These are phyloP conservation scores for Apodospora peruviana DNA, from an alignment of 495 filamentous ascomycete species.

Conservation along the genomic window DNA sequence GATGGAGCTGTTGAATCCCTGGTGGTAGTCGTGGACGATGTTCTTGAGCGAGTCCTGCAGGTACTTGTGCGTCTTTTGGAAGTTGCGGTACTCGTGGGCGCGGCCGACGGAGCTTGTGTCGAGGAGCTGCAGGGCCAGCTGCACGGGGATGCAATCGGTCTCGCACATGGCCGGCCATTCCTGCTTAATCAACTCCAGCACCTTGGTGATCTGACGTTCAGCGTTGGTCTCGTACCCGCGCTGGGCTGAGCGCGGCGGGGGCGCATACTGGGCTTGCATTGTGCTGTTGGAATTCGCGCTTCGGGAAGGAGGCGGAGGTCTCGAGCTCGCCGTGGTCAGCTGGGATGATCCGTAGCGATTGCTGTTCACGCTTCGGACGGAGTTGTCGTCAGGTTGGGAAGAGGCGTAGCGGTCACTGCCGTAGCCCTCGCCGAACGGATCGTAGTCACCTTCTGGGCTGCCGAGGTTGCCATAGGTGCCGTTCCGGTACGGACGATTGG, in stretches of 20 bases:
- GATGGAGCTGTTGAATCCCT: conserved; percentile 98
- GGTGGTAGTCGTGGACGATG: conserved; percentile 98
- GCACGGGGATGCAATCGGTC: conserved; percentile 82
- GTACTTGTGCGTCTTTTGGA: conserved; percentile 72
- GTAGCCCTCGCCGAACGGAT: conserved; percentile 42
- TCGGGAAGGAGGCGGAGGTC: conserved; percentile 14
- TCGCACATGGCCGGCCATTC: conserved; percentile 91
- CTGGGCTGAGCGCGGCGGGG: conserved; percentile 24
- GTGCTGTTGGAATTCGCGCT: neutral
- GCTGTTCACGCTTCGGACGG: neutral
- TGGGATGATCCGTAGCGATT: neutral
- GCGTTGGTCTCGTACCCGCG: conserved; percentile 35
- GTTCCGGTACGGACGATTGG: conserved; percentile 36
- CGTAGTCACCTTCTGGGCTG: conserved; percentile 33
- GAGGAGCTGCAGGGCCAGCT: conserved; percentile 86
- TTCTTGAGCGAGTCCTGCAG: conserved; percentile 87
- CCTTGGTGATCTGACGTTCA: conserved; percentile 42
- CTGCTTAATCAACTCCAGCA: conserved; percentile 61
- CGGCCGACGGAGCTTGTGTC: conserved; percentile 90
- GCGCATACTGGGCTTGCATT: conserved; percentile 14
- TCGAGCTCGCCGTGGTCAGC: conserved; percentile 14
- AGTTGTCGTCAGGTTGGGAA: conserved; percentile 8
- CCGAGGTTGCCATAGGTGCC: conserved; percentile 25
- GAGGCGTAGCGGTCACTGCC: conserved; percentile 31
- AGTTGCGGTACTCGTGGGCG: conserved; percentile 77